phyloP scores from a whole-genome alignment of 129 eudicot genomes.

The Saposhnikovia divaricata region DNA sequence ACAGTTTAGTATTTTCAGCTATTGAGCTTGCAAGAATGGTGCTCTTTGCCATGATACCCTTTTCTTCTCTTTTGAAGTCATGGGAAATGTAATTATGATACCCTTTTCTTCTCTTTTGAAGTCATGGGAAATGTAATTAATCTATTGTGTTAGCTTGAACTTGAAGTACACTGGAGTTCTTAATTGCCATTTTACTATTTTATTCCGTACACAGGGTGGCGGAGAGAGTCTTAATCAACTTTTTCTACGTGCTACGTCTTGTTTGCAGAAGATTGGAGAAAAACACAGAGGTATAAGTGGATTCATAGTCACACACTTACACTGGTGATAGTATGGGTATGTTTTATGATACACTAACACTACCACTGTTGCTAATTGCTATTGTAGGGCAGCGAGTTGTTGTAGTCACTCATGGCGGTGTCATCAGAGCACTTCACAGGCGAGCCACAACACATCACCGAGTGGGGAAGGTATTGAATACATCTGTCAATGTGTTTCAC shows the following conservation, averaged over 20 bases:
- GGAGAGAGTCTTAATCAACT: conserved; percentile 87
- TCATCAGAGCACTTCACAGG: conserved; percentile 59
- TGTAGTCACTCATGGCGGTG: conserved; percentile 85
- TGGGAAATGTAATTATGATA: too few relatives aligned
- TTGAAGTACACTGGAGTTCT: not conserved
- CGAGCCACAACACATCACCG: conserved; percentile 16
- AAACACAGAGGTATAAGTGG: conserved; percentile 61
- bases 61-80: not conserved
- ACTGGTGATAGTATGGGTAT: not conserved
- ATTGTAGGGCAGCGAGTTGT: conserved; percentile 70
- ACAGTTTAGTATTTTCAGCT: not conserved
- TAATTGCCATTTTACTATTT: not conserved
- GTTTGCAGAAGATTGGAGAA: conserved; percentile 56
- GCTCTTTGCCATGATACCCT: not conserved
- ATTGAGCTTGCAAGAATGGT: not conserved
- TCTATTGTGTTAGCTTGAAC: not conserved
- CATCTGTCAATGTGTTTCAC: conserved; percentile 21
- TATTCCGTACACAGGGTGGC: conserved; percentile 60
- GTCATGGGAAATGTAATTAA: not conserved
- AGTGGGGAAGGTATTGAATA: conserved; percentile 13
- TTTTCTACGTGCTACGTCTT: conserved; percentile 60
- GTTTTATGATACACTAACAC: not conserved
- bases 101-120: not conserved
- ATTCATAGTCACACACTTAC: not conserved
- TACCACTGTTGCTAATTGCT: not conserved